A percentile compares a stretch with the other conserved stretches of the same genome.
These are phyloP conservation scores for Euphorbia peplus DNA, from an alignment of 345 rosid genomes.

Conservation along the genomic window DNA sequence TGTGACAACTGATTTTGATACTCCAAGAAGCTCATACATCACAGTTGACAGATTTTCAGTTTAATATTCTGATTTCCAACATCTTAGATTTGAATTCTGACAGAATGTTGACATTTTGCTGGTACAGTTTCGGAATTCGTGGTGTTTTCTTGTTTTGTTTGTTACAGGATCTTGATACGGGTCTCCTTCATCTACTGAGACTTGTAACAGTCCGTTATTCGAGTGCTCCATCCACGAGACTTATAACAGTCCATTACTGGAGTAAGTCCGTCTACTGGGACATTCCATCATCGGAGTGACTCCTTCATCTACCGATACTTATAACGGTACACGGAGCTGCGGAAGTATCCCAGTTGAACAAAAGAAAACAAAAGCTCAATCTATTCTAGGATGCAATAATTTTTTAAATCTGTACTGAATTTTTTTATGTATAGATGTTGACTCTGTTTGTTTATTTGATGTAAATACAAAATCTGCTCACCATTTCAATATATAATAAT, in stretches of 20 bases:
- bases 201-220: too few relatives aligned
- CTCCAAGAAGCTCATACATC: not conserved
- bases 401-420: too few relatives aligned
- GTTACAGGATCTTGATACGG: too few relatives aligned
- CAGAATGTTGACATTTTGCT: not conserved
- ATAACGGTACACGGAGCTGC: not conserved
- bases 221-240: too few relatives aligned
- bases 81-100: not conserved
- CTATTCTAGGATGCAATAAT: too few relatives aligned
- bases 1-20: constrained; percentile 8
- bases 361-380: too few relatives aligned
- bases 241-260: too few relatives aligned
- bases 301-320: too few relatives aligned
- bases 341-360: not conserved
- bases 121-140: not conserved
- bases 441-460: constrained; percentile 16
- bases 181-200: too few relatives aligned
- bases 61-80: not conserved
- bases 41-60: not conserved
- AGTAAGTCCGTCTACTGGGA: too few relatives aligned
- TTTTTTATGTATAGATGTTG: not conserved
- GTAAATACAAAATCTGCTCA: constrained; percentile 18
- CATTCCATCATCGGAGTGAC: too few relatives aligned
- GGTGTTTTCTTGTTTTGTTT: too few relatives aligned
- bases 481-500: constrained; percentile 32